A percentile compares a stretch with the other conserved stretches of the same genome.
Evolutionary conservation across 1,284 basidiomycete genomes (phyloP).

Genomic region (Boletus sp.): DNA sequence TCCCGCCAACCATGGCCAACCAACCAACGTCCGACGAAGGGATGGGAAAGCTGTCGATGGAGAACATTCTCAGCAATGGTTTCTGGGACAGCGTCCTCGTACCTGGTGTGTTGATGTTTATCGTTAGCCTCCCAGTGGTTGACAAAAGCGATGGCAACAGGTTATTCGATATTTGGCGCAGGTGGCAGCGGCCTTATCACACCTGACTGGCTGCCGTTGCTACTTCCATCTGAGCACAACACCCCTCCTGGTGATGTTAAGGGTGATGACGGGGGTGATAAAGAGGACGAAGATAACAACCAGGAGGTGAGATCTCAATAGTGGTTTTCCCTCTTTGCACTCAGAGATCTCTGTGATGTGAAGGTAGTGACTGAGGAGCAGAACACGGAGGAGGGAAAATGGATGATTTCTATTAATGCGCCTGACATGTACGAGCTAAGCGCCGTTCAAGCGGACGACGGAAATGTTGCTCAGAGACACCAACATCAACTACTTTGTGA

Average conservation of each 20-base stretch:
- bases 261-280: slow-evolving; percentile 48
- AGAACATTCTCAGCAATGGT: slow-evolving; percentile 67
- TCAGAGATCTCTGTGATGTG: slow-evolving; percentile 16
- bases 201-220: slow-evolving; percentile 33
- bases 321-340: slow-evolving; percentile 6
- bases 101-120: slow-evolving; percentile 52
- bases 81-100: slow-evolving; percentile 85
- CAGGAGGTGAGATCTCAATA: slow-evolving; percentile 40
- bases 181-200: slow-evolving; percentile 59
- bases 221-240: slow-evolving; percentile 32
- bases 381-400: slow-evolving; percentile 97
- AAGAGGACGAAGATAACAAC: slow-evolving; percentile 48
- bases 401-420: slow-evolving; percentile 99
- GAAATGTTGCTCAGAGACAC: slow-evolving; percentile 88
- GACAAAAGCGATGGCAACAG: slow-evolving; percentile 37
- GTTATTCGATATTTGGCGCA: slow-evolving; percentile 73
- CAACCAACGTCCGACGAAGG: slow-evolving; percentile 44
- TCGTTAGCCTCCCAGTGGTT: slow-evolving; percentile 8
- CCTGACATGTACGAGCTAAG: slow-evolving; percentile 99
- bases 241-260: slow-evolving; percentile 27
- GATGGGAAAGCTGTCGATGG: slow-evolving; percentile 64
- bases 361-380: slow-evolving; percentile 82
- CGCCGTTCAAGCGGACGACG: slow-evolving; percentile 88
- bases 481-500: slow-evolving; percentile 85
- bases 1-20: slow-evolving; percentile 77